These are phyloP conservation scores for Umbelopsis sp. DNA, from an alignment of 371 early-diverging fungal species.

Conservation along the genomic window DNA sequence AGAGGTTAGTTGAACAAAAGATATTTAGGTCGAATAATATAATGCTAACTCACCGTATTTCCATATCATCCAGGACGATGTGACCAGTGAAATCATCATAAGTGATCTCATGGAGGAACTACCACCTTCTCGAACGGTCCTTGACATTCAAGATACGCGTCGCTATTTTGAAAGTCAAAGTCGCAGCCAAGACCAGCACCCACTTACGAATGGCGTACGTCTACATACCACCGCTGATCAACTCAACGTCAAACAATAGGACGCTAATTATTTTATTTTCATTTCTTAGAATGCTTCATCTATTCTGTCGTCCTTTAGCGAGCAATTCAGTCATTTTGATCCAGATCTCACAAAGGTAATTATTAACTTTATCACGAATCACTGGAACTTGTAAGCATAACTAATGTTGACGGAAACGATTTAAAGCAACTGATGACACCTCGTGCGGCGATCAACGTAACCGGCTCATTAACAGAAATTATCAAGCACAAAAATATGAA, in stretches of 20 bases:
- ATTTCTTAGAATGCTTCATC: neutral
- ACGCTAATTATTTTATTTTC: neutral
- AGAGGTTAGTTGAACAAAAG: neutral
- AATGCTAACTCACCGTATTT: neutral
- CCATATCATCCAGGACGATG: constrained; percentile 35
- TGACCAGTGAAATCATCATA: constrained; percentile 59
- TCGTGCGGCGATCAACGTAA: constrained; percentile 38
- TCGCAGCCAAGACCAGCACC: constrained; percentile 30
- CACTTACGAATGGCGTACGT: constrained; percentile 7
- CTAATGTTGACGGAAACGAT: no score
- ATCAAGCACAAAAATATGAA: constrained; percentile 43
- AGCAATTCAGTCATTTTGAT: constrained; percentile 42
- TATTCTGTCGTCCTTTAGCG: constrained; percentile 27
- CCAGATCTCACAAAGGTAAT: constrained; percentile 43
- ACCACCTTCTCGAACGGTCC: constrained; percentile 52
- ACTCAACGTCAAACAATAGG: neutral
- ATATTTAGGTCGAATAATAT: neutral
- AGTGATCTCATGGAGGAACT: constrained; percentile 65
- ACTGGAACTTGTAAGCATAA: no score
- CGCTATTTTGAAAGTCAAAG: constrained; percentile 82
- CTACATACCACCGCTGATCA: no score
- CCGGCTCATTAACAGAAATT: constrained; percentile 31
- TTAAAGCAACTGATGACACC: constrained; percentile 37
- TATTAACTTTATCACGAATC: neutral
- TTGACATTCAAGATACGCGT: constrained; percentile 77